These are phyloP conservation scores for Phialocephala subalpina DNA, from an alignment of 2,329 filamentous ascomycete species.

Conservation along the genomic window DNA sequence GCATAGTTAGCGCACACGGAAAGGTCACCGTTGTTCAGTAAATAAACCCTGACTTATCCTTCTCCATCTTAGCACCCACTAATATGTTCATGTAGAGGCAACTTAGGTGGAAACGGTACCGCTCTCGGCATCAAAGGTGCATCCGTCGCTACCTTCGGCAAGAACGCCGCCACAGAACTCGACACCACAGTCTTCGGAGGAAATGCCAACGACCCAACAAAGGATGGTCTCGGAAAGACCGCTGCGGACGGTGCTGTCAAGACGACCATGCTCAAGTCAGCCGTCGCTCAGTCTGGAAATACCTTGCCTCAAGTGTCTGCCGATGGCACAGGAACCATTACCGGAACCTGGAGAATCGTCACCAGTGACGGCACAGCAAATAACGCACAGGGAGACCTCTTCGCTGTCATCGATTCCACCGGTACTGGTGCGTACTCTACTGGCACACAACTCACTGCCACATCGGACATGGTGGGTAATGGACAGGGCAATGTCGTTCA, in stretches of 20 bases:
- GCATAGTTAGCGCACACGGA: slow-evolving; percentile 16
- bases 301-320: slow-evolving; percentile 14
- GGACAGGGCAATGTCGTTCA: slow-evolving; percentile 14
- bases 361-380: slow-evolving; percentile 14
- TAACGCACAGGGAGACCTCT: slow-evolving; percentile 2
- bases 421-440: slow-evolving; percentile 11
- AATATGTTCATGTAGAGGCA: not conserved
- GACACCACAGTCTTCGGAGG: slow-evolving; percentile 13
- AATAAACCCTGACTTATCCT: not conserved
- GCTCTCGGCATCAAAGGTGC: slow-evolving; percentile 18
- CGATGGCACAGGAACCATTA: slow-evolving; percentile 13
- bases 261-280: not conserved
- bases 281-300: slow-evolving; percentile 7
- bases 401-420: slow-evolving; percentile 13
- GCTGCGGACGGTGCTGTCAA: not conserved
- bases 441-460: slow-evolving; percentile 1
- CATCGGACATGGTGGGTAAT: slow-evolving; percentile 9
- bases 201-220: slow-evolving; percentile 10
- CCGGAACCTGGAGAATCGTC: slow-evolving; percentile 10
- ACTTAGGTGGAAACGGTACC: slow-evolving; percentile 16
- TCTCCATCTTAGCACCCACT: slow-evolving; percentile 2
- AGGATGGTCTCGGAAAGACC: slow-evolving; percentile 9
- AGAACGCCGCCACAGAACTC: slow-evolving; percentile 8
- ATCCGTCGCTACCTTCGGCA: slow-evolving; percentile 3
- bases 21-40: slow-evolving; percentile 10